Conservation (phyloP, 2,329 filamentous ascomycete species). For the Penicillium sp. region DNA sequence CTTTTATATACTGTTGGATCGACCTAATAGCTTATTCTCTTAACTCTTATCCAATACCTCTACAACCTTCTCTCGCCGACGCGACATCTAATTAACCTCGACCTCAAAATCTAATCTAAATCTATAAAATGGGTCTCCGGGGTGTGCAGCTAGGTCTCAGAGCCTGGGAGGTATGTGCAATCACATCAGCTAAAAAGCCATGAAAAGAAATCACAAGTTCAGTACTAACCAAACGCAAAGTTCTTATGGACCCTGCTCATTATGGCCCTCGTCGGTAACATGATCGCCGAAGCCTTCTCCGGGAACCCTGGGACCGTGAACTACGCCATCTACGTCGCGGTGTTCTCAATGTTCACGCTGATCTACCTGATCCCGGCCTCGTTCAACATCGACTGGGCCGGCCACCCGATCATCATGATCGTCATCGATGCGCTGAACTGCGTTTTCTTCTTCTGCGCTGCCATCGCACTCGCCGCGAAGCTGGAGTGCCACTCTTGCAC, state of each 20-base stretch:
- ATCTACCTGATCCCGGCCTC: conserved; percentile 50
- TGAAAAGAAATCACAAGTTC: neutral
- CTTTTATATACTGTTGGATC: neutral
- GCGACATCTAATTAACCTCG: conserved; percentile 6
- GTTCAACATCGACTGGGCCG: conserved; percentile 40
- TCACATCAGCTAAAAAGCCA: neutral
- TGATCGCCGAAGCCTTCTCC: conserved; percentile 54
- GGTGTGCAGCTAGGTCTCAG: conserved; percentile 34
- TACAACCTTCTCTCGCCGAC: conserved; percentile 6
- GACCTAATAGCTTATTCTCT: neutral
- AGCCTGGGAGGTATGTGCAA: conserved; percentile 33
- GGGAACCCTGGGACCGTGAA: conserved; percentile 60
- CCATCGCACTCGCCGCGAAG: conserved; percentile 50
- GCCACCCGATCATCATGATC: conserved; percentile 47
- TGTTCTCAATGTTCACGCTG: conserved; percentile 50
- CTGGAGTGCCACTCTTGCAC: conserved; percentile 47
- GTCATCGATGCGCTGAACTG: conserved; percentile 49
- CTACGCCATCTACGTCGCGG: conserved; percentile 51
- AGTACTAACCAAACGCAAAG: conserved; percentile 37
- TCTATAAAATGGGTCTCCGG: conserved; percentile 27
- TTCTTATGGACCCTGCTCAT: conserved; percentile 61
- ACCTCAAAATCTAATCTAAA: conserved; percentile 6
- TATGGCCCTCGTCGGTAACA: conserved; percentile 63
- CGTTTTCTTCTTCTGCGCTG: conserved; percentile 51
- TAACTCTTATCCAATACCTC: neutral